Base-by-base conservation (phyloP, 2,329 filamentous ascomycete genomes). In the Nothopassalora personata region DNA sequence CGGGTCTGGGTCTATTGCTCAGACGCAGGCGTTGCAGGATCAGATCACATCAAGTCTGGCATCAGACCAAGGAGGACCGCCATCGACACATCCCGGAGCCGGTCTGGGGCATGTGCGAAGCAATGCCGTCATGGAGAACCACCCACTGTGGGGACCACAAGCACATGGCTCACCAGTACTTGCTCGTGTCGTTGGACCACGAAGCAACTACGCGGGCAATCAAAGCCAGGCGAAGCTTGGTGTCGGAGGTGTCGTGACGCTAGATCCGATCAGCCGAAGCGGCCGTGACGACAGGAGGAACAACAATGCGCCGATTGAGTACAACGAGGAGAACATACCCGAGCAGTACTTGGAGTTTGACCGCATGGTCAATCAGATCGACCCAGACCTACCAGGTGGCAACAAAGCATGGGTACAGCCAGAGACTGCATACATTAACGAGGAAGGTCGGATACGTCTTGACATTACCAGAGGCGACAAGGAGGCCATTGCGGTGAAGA, bases 21-120 rank as follows among this genome's bases (percentile, higher is more conserved):
- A 54, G 8, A 58, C 59, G 2, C 9, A n/a, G 15, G 52, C 52
- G 19, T 47, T 62, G 34, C 54, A 57, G 27, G 54, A 67, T 71
- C 33, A 70, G 70, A 30, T 64, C 9, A 56, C 54, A 9, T 50
- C 27, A 13, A 54, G 36, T 39, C 39, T 66, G 18, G 59, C 49
- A 10, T 56, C 56, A n/a, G 52, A 54, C 18, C 28, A n/a, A 8
- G 23, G n/a, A 30, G 81, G 80, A 2, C 82, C 82, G 19, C 82
- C 83, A 1, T 80, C 80, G 59, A 87, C 86, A 7, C 86, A 88
- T 71, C 85, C 86, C 2, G 85, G 83, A 4, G 85, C 83, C 4
- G 86, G 86, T 62, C 75, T 88, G 5, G 81, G 82, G 13, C 87
- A 88, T 69, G 74, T 82, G 3, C 80, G 83, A 52, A 82, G 81